These are phyloP conservation scores for Venturiaceae sp. DNA, from an alignment of 2,329 filamentous ascomycete genomes.

Conservation along the genomic window DNA sequence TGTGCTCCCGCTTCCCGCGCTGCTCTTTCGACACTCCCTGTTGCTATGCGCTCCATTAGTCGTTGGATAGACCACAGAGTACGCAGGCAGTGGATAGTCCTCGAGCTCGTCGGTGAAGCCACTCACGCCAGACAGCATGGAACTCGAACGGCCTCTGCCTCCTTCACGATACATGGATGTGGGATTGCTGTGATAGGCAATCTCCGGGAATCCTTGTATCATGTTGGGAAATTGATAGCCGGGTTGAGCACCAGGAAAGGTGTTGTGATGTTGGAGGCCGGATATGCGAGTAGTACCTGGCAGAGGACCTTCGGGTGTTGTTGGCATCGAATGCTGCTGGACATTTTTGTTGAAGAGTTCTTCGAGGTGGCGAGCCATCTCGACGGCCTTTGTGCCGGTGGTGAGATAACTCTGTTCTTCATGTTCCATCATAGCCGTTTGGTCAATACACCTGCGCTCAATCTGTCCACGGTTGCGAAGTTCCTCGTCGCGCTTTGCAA, in stretches of 20 bases:
- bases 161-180: background rate
- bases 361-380: slow-evolving; percentile 28
- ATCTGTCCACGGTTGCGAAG: slow-evolving; percentile 22
- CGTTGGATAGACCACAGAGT: background rate
- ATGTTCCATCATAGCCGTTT: slow-evolving; percentile 26
- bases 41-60: background rate
- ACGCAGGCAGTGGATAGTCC: background rate
- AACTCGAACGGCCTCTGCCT: slow-evolving; percentile 37
- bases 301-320: slow-evolving; percentile 51
- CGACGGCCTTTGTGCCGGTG: slow-evolving; percentile 23
- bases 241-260: slow-evolving; percentile 5
- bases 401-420: slow-evolving; percentile 28
- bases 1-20: slow-evolving; percentile 3
- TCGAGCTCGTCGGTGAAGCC: slow-evolving; percentile 36
- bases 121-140: slow-evolving; percentile 41
- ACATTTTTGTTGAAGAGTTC: slow-evolving; percentile 21
- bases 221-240: slow-evolving; percentile 10
- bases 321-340: slow-evolving; percentile 27
- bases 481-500: slow-evolving; percentile 28
- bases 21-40: slow-evolving; percentile 1
- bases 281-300: slow-evolving; percentile 37
- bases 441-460: slow-evolving; percentile 27
- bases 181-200: slow-evolving; percentile 3
- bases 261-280: slow-evolving; percentile 19
- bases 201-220: background rate